phyloP scores from a whole-genome alignment of 306 rosid species.

The Rosa persica region DNA sequence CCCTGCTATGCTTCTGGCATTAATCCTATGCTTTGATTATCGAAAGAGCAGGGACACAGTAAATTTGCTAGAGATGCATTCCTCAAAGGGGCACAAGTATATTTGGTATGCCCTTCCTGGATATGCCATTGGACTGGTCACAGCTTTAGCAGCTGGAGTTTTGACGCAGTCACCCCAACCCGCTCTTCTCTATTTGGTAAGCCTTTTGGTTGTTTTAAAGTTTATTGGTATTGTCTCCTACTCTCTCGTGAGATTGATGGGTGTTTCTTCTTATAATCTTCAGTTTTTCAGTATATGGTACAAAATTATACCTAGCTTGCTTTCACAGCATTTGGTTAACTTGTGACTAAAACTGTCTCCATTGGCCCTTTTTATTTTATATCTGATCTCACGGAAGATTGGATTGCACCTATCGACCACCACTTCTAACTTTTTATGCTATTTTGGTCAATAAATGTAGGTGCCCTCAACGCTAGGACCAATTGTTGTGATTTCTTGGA shows the following conservation, averaged over 20 bases:
- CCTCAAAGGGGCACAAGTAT: conserved; percentile 93
- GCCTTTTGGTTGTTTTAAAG: conserved; percentile 10
- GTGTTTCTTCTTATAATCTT: background rate
- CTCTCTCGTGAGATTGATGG: background rate
- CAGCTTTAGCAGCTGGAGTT: conserved; percentile 92
- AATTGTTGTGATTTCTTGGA: conserved; percentile 67
- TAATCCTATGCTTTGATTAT: conserved; percentile 88
- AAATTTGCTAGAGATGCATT: conserved; percentile 61
- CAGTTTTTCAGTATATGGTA: background rate
- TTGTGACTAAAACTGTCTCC: background rate
- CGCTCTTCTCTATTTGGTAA: conserved; percentile 94
- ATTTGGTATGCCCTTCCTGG: conserved; percentile 99
- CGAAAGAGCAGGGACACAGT: conserved; percentile 74
- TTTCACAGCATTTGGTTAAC: background rate
- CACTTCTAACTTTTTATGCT: background rate
- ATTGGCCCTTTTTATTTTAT: background rate
- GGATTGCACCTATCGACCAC: background rate
- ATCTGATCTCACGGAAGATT: background rate
- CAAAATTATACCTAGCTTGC: background rate
- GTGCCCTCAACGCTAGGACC: conserved; percentile 98
- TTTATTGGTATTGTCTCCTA: background rate
- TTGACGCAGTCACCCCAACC: conserved; percentile 96
- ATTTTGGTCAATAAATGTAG: conserved; percentile 41
- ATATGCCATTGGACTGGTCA: conserved; percentile 83
- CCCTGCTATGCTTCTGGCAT: conserved; percentile 94